Base-by-base conservation (phyloP, 2,329 filamentous ascomycete species). In the Diaporthe sp. region DNA sequence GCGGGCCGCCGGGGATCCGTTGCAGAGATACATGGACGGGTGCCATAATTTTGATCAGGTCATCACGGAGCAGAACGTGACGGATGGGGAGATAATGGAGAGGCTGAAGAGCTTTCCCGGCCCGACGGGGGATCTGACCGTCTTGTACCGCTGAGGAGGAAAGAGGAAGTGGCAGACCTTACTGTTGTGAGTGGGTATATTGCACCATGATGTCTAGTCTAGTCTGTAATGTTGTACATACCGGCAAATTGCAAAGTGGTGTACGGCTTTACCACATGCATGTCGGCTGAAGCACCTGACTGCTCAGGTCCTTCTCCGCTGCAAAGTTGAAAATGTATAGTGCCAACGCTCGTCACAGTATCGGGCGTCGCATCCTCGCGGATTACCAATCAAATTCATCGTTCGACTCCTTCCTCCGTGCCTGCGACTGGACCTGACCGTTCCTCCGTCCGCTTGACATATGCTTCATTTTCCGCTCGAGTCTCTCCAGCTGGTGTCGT, bases 11-110 rank as follows among this genome's bases (percentile, higher is more conserved):
- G 85, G 85, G 4, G 88, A 90, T 76, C 88, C 88, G 37, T 80
- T 96, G 81, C 88, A 92, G 78, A 89, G 87, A 80, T 96, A 94
- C 81, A 88, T 93, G 15, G 93, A 96, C 83, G 95, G 94, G 0
- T 89, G 89, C 78, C 93, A 95, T 82, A 91, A 90, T 79, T 94
- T 96, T 83, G 95, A 97, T 84, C 92, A 96, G 87, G 95, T 96
- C 78, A 94, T 94, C 81, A 94, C 92, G 1, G 94, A 95, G 85
- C 88, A 92, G 82, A 92, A 93, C 77, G 82, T 95, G 81, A 91
- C 90, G 9, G 93, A 96, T 81, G 88, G 87, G 75, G 92, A 94
- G 80, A 92, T 96, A 22, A 88, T 95, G 85, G 91, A 91, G 51
- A 91, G 89, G 82, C 84, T 97, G 65, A 92, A 91, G 83, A 88